phyloP scores from a whole-genome alignment of 2,329 filamentous ascomycete genomes.

The Ophiostoma quercus region DNA sequence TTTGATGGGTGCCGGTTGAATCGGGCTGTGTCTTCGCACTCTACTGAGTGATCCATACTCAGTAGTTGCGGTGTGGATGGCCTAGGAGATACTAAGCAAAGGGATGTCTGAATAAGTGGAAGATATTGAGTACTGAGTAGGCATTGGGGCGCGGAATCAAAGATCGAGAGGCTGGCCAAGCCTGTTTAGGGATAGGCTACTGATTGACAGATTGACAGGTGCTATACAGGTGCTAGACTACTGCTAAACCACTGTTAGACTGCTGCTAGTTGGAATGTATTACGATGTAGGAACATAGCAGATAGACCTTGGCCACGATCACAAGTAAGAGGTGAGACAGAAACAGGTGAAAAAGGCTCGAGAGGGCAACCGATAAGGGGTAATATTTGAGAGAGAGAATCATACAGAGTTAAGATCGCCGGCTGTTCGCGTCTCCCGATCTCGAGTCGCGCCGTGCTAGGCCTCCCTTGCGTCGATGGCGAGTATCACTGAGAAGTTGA shows the following conservation, averaged over 20 bases:
- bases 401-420: not conserved
- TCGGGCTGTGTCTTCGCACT: not conserved
- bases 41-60: too few relatives aligned
- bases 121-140: not conserved
- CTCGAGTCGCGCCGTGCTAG: constrained; percentile 3
- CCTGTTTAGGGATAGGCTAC: not conserved
- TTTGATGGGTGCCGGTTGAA: too few relatives aligned
- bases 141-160: not conserved
- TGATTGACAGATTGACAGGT: constrained; percentile 6
- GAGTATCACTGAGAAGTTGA: not conserved
- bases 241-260: not conserved
- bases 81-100: not conserved
- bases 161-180: constrained; percentile 5
- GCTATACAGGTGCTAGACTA: not conserved
- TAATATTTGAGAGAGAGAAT: not conserved
- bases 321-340: not conserved
- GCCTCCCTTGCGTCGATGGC: not conserved
- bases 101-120: not conserved
- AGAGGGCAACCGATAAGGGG: not conserved
- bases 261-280: not conserved
- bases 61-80: not conserved
- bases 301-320: too few relatives aligned
- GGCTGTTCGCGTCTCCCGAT: constrained; percentile 5
- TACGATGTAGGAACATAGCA: too few relatives aligned
- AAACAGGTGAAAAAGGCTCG: not conserved